These are phyloP conservation scores for Prototheca wickerhamii DNA, from an alignment of 163 green algal species.

Conservation along the genomic window DNA sequence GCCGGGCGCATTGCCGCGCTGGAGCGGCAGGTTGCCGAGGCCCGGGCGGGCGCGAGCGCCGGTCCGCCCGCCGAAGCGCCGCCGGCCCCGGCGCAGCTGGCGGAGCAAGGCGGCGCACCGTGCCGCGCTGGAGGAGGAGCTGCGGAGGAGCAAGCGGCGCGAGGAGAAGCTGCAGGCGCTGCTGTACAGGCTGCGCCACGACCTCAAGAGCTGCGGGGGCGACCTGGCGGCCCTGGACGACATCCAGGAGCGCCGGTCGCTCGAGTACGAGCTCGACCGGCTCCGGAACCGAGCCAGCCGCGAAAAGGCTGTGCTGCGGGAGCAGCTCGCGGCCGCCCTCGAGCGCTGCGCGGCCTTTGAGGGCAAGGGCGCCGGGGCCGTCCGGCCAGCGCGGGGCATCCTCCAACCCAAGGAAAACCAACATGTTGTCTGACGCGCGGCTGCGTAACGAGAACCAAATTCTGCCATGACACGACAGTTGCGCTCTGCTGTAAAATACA, in stretches of 20 bases:
- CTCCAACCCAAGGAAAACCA: no score
- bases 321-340: conserved; percentile 1
- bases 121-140: conserved; percentile 32
- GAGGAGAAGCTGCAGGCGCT: conserved; percentile 51
- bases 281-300: conserved; percentile 24
- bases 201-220: conserved; percentile 22
- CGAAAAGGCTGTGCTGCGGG: conserved; percentile 20
- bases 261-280: conserved; percentile 56
- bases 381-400: not conserved
- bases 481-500: no score
- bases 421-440: no score
- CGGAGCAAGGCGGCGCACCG: conserved; percentile 7
- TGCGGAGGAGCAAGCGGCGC: conserved; percentile 35
- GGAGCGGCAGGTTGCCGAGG: no score
- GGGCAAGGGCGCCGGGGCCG: not conserved
- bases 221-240: conserved; percentile 22
- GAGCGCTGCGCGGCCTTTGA: not conserved
- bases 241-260: conserved; percentile 24
- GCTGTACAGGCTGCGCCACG: conserved; percentile 41
- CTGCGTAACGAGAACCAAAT: no score
- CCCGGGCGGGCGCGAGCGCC: no score
- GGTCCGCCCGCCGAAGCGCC: no score
- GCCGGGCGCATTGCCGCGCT: no score
- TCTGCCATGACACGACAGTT: no score
- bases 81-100: not conserved